Percentiles rank a stretch among this genome's conserved stretches.
phyloP scores from a whole-genome alignment of 805 yeast genomes.

The Sugiyamaella marilandica region DNA sequence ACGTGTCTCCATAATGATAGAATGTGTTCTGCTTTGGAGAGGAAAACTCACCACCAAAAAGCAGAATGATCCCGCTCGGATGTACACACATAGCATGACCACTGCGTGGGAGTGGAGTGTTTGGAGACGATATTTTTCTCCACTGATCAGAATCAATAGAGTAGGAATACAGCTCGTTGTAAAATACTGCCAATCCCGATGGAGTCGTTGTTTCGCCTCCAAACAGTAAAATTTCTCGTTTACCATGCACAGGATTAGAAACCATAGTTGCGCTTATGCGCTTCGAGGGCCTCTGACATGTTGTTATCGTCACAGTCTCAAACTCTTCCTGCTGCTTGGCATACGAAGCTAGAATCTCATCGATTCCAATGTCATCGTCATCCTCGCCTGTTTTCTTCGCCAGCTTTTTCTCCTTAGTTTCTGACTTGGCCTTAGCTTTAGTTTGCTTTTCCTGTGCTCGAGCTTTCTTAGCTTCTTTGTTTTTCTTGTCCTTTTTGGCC shows the following conservation, averaged over 20 bases:
- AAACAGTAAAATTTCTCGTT: conserved; percentile 72
- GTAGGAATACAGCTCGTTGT: conserved; percentile 74
- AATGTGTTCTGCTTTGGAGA: conserved; percentile 94
- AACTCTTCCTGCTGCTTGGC: conserved; percentile 77
- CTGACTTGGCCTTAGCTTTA: conserved; percentile 72
- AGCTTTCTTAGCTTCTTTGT: conserved; percentile 88
- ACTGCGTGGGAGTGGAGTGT: conserved; percentile 87
- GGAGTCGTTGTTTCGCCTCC: conserved; percentile 76
- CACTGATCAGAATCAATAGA: conserved; percentile 73
- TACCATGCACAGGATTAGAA: conserved; percentile 68
- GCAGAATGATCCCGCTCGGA: conserved; percentile 76
- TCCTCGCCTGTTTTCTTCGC: conserved; percentile 75
- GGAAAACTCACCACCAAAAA: conserved; percentile 97
- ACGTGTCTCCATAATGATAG: conserved; percentile 93
- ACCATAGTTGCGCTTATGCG: conserved; percentile 73
- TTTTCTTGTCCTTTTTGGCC: conserved; percentile 84
- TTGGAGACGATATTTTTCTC: conserved; percentile 74
- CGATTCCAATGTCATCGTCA: conserved; percentile 82
- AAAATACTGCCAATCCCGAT: conserved; percentile 53
- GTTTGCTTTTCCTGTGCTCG: conserved; percentile 76
- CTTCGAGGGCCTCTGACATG: conserved; percentile 55
- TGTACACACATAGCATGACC: conserved; percentile 93
- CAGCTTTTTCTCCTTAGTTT: conserved; percentile 64
- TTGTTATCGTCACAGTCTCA: conserved; percentile 61
- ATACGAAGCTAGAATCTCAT: conserved; percentile 70